A percentile compares a stretch with the other conserved stretches of the same genome.
These are phyloP conservation scores for Fusarium drepaniforme DNA, from an alignment of 2,329 filamentous ascomycete species.

Conservation along the genomic window DNA sequence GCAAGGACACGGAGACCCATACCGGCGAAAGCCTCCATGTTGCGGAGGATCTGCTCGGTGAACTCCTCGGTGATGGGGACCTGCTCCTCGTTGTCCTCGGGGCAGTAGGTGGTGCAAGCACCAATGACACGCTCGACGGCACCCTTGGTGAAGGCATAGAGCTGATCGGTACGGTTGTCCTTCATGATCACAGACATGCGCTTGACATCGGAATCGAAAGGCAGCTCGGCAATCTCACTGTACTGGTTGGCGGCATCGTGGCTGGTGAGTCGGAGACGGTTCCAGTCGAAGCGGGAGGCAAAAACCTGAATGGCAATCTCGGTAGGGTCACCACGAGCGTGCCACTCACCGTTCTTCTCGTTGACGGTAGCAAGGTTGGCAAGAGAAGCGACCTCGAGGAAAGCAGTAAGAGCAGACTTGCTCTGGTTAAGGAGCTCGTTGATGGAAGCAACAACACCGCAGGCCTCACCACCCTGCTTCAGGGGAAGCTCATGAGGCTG, in stretches of 20 bases:
- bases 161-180: constrained; percentile 49
- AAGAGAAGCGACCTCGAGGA: constrained; percentile 70
- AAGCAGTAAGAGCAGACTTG: constrained; percentile 59
- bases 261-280: constrained; percentile 64
- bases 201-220: constrained; percentile 80
- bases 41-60: constrained; percentile 67
- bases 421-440: constrained; percentile 57
- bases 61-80: constrained; percentile 63
- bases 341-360: constrained; percentile 62
- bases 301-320: constrained; percentile 82
- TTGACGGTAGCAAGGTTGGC: constrained; percentile 66
- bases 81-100: constrained; percentile 49
- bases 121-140: constrained; percentile 77
- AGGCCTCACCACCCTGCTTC: constrained; percentile 44
- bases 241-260: constrained; percentile 58
- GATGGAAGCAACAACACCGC: constrained; percentile 41
- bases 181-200: constrained; percentile 79
- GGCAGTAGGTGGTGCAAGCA: constrained; percentile 65
- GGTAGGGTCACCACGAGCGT: constrained; percentile 73
- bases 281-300: constrained; percentile 74
- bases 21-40: constrained; percentile 73
- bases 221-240: constrained; percentile 73
- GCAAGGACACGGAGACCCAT: constrained; percentile 77
- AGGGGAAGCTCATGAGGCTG: constrained; percentile 56
- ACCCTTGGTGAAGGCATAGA: constrained; percentile 66